phyloP scores from a whole-genome alignment of 164 flowering plant species.

The Kalanchoe fedtschenkoi region DNA sequence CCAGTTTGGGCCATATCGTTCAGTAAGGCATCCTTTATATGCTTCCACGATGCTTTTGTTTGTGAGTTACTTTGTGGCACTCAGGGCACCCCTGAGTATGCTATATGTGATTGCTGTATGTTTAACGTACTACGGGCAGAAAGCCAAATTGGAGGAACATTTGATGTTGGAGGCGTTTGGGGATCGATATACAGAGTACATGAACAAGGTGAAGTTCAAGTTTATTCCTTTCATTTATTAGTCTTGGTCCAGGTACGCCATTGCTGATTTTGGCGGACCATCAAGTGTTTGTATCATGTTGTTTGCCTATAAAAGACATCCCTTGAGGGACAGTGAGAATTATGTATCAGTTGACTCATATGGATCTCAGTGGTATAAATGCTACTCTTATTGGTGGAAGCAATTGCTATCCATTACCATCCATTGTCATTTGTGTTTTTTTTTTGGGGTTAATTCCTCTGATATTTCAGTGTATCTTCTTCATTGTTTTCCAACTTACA shows the following conservation, averaged over 20 bases:
- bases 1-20: constrained; percentile 86
- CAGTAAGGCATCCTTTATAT: constrained; percentile 88
- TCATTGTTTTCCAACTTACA: too few species aligned
- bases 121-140: constrained; percentile 52
- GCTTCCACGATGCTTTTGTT: constrained; percentile 67
- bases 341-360: neutral
- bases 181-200: constrained; percentile 53
- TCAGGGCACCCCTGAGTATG: constrained; percentile 66
- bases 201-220: constrained; percentile 60
- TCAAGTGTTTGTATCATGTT: neutral
- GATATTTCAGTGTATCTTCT: too few species aligned
- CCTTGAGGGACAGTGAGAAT: neutral
- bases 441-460: too few species aligned
- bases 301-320: neutral
- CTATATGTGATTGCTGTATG: constrained; percentile 48
- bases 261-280: neutral
- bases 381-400: too few species aligned
- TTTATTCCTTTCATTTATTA: constrained; percentile 73
- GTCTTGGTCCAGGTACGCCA: neutral
- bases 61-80: constrained; percentile 53
- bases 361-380: too few species aligned
- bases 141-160: constrained; percentile 67
- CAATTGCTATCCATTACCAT: too few species aligned
- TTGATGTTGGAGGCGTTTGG: constrained; percentile 70
- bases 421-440: too few species aligned